Percentiles rank a stretch among this genome's conserved stretches.
Conservation (phyloP, 768 basidiomycete species). For the Mycena pura region DNA sequence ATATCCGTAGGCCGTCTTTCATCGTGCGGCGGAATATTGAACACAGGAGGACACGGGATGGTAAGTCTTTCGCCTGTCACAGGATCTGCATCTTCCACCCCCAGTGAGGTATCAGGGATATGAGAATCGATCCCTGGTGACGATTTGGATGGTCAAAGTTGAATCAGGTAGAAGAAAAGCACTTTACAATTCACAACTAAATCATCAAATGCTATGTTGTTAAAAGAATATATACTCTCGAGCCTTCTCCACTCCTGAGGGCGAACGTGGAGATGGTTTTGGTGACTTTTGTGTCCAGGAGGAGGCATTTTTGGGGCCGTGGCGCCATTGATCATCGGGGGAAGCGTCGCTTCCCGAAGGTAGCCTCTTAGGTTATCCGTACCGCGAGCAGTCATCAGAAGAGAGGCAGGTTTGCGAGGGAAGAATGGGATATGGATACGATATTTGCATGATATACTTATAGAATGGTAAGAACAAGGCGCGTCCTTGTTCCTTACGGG, state of each 20-base stretch:
- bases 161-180: slow-evolving; percentile 2
- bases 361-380: slow-evolving; percentile 54
- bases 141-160: slow-evolving; percentile 5
- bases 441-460: background rate
- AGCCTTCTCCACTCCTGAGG: slow-evolving; percentile 59
- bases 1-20: slow-evolving; percentile 49
- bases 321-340: slow-evolving; percentile 42
- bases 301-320: slow-evolving; percentile 42
- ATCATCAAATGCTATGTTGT: slow-evolving; percentile 37
- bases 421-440: background rate
- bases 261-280: slow-evolving; percentile 49
- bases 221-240: slow-evolving; percentile 51
- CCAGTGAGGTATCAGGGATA: slow-evolving; percentile 43
- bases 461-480: background rate
- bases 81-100: slow-evolving; percentile 45
- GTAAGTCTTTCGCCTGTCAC: slow-evolving; percentile 48
- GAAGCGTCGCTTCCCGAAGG: slow-evolving; percentile 54
- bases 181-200: slow-evolving; percentile 47
- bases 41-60: slow-evolving; percentile 49
- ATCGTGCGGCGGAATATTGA: slow-evolving; percentile 40
- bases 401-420: background rate
- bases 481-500: no score
- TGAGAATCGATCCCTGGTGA: slow-evolving; percentile 46
- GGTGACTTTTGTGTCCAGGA: slow-evolving; percentile 52
- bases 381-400: slow-evolving; percentile 38